phyloP scores from a whole-genome alignment of 2,329 filamentous ascomycete species.

The Lasiodiplodia theobromae region DNA sequence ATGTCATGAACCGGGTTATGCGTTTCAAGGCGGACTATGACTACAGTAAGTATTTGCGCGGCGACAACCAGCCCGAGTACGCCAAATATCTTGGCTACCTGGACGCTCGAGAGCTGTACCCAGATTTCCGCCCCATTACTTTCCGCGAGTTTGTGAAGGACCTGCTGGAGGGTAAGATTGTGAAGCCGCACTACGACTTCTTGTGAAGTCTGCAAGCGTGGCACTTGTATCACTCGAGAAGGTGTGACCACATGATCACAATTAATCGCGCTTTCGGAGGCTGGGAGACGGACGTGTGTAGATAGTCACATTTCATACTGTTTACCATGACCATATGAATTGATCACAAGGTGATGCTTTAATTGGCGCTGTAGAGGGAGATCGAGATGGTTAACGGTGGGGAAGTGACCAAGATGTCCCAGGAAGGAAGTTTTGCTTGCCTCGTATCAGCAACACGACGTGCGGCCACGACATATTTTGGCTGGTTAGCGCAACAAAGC shows the following conservation, averaged over 20 bases:
- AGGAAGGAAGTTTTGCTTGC: not conserved
- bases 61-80: slow-evolving; percentile 61
- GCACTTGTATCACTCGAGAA: not conserved
- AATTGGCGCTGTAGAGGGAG: not conserved
- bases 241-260: not conserved
- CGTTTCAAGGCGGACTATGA: not conserved
- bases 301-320: not conserved
- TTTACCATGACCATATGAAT: not conserved
- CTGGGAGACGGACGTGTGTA: not conserved
- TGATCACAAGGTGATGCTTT: not conserved
- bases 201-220: not conserved
- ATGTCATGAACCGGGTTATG: not conserved
- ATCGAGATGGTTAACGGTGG: not conserved
- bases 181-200: slow-evolving; percentile 5
- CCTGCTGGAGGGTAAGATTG: not conserved
- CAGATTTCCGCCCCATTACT: slow-evolving; percentile 50
- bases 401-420: not conserved
- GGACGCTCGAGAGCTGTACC: slow-evolving; percentile 61
- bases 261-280: not conserved
- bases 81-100: slow-evolving; percentile 64
- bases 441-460: not conserved
- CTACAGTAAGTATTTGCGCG: slow-evolving; percentile 50
- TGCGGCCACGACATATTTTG: not conserved
- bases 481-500: not conserved
- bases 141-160: slow-evolving; percentile 9